A percentile compares a stretch with the other conserved stretches of the same genome.
These are phyloP conservation scores for Thermoascus crustaceus DNA, from an alignment of 2,329 filamentous ascomycete species.

Conservation along the genomic window DNA sequence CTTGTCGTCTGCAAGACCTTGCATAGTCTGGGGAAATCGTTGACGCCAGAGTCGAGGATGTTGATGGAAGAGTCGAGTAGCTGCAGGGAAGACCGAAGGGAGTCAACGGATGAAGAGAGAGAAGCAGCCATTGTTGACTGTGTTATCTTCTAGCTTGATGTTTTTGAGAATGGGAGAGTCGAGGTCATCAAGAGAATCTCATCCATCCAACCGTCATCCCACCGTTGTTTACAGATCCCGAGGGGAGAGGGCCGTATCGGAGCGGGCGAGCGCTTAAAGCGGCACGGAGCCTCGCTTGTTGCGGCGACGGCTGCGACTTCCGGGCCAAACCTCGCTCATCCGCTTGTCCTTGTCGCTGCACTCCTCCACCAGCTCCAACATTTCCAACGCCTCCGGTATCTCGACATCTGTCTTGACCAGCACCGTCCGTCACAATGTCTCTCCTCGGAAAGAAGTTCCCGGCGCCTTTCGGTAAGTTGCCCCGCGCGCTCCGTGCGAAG, in stretches of 20 bases:
- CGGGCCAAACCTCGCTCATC: constrained; percentile 32
- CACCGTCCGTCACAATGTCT: constrained; percentile 55
- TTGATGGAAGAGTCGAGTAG: constrained; percentile 55
- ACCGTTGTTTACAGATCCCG: constrained; percentile 19
- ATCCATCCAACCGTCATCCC: neutral
- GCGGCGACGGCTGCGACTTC: constrained; percentile 20
- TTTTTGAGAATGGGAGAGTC: neutral
- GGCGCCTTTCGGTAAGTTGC: constrained; percentile 64
- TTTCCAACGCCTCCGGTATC: constrained; percentile 13
- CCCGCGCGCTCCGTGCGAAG: constrained; percentile 3
- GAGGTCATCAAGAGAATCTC: neutral
- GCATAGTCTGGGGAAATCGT: constrained; percentile 54
- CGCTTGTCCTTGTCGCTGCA: constrained; percentile 22
- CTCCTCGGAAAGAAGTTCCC: constrained; percentile 81
- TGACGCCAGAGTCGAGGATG: constrained; percentile 54
- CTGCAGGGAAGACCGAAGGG: constrained; percentile 53
- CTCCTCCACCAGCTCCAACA: constrained; percentile 22
- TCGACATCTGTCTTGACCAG: constrained; percentile 20
- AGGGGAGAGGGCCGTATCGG: constrained; percentile 12
- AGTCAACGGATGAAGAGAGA: constrained; percentile 53
- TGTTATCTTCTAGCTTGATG: neutral
- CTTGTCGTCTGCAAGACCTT: constrained; percentile 57
- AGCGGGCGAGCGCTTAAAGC: constrained; percentile 22
- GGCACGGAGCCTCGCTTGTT: constrained; percentile 16
- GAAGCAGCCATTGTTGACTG: constrained; percentile 32